Conservation (phyloP, 2,329 filamentous ascomycete genomes). For the Xylaria arbuscula region DNA sequence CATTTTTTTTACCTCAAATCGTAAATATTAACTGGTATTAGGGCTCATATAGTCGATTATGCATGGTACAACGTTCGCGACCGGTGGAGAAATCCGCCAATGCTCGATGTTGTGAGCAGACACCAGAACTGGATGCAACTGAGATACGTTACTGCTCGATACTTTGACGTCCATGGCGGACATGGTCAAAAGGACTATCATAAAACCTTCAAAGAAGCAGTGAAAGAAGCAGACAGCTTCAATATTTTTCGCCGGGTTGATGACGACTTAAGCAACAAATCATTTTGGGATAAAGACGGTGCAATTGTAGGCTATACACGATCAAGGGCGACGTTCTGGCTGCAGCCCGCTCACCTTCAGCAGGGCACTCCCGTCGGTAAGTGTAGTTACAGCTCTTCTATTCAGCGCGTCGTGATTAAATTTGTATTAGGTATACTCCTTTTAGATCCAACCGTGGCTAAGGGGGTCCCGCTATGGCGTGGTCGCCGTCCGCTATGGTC, state of each 20-base stretch:
- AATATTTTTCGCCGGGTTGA: conserved; percentile 45
- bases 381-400: neutral
- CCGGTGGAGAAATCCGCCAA: conserved; percentile 44
- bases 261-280: conserved; percentile 42
- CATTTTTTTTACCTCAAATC: too few relatives aligned
- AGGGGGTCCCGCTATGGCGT: conserved; percentile 43
- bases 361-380: conserved; percentile 22
- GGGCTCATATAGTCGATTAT: conserved; percentile 44
- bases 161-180: conserved; percentile 35
- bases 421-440: conserved; percentile 29
- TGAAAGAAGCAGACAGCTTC: conserved; percentile 35
- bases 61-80: conserved; percentile 47
- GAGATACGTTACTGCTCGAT: conserved; percentile 43
- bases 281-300: conserved; percentile 42
- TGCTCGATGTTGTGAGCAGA: conserved; percentile 40
- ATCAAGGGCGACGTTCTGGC: conserved; percentile 45
- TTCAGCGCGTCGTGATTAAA: neutral
- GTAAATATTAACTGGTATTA: neutral
- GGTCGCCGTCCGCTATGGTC: conserved; percentile 42
- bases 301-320: conserved; percentile 41
- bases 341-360: conserved; percentile 22
- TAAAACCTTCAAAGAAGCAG: conserved; percentile 29
- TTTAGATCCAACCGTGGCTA: conserved; percentile 35
- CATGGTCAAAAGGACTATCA: neutral
- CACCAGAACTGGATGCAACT: conserved; percentile 45